Evolutionary conservation across 768 basidiomycete species (phyloP), one percentile per base, ranked within the genome.

Genomic region (Leucocoprinus leucothites): DNA sequence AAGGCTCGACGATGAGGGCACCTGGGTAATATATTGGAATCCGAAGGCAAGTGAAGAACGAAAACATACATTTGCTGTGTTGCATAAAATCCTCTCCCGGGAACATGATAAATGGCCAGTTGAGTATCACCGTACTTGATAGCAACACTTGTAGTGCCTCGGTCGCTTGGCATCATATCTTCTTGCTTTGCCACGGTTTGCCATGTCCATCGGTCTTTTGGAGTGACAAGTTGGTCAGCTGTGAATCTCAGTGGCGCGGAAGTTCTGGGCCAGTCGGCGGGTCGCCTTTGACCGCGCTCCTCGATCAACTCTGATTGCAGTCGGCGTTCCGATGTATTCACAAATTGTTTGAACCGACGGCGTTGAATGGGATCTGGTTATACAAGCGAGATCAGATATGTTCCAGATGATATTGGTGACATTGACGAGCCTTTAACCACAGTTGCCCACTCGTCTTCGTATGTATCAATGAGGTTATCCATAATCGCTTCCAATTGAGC

Each of bases 261-360:
- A 16, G 73, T 70, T 63, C 84, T 82, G 1, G 85, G 78, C 87
- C 87, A 90, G 56, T 87, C 78, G 5, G 84, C 84, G 1, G 87
- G 85, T 21, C 85, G 76, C 11, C 66, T 60, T 60, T 89, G 87
- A 2, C 82, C 82, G 19, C 87, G 75, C 64, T 89, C 84, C 4
- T 71, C 62, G 54, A 86, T 77, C 16, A 73, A 64, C 63, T 89
- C 87, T 2, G 75, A 71, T 22, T 71, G 69, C 18, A 70, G 65
- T 0, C 67, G 68, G 8, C 69, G 69, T 57, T 84, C 80, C 7
- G 74, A 65, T 1, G 85, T 84, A 65, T 89, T 89, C 56, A 80
- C 80, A 60, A 88, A 88, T 65, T 88, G 82, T 50, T 76, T 73
- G 69, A 86, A 84, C 57, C 75, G 71, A 50, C 74, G 75, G 43